These are phyloP conservation scores for Microbotryum scabiosae DNA, from an alignment of 1,284 basidiomycete genomes.

Conservation along the genomic window DNA sequence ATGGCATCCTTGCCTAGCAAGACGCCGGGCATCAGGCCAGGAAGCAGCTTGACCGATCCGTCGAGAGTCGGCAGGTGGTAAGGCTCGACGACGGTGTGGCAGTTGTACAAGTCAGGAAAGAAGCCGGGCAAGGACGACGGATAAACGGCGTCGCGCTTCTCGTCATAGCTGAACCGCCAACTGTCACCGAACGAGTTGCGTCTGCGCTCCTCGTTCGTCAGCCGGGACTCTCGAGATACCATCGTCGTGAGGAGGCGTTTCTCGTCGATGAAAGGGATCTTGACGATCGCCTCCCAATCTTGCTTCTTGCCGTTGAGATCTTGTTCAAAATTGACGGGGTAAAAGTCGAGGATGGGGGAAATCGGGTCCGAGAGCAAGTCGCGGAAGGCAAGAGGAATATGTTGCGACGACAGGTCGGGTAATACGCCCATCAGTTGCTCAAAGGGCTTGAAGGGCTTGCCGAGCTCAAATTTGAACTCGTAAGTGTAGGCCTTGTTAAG, in stretches of 20 bases:
- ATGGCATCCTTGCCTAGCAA: conserved; percentile 75
- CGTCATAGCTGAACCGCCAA: conserved; percentile 66
- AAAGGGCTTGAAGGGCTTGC: conserved; percentile 84
- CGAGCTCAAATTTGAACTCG: conserved; percentile 76
- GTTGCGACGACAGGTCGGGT: conserved; percentile 77
- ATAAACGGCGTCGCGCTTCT: conserved; percentile 52
- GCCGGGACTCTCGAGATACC: conserved; percentile 65
- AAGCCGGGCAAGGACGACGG: conserved; percentile 88
- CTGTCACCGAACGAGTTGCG: conserved; percentile 75
- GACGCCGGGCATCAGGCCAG: conserved; percentile 82
- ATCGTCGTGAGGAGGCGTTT: conserved; percentile 69
- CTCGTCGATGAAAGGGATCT: conserved; percentile 97
- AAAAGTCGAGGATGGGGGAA: conserved; percentile 91
- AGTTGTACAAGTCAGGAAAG: conserved; percentile 83
- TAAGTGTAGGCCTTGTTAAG: conserved; percentile 66
- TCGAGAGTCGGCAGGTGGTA: conserved; percentile 72
- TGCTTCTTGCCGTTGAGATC: conserved; percentile 98
- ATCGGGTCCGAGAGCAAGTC: conserved; percentile 80
- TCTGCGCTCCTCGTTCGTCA: conserved; percentile 65
- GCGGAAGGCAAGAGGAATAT: conserved; percentile 77
- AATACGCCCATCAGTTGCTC: conserved; percentile 98
- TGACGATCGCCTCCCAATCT: conserved; percentile 98
- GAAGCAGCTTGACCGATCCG: conserved; percentile 73
- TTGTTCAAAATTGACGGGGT: conserved; percentile 79
- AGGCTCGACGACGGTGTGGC: conserved; percentile 64